Percentiles rank a stretch among this genome's conserved stretches.
These are phyloP conservation scores for Viola pubescens DNA, from an alignment of 441 rosid species.

Conservation along the genomic window DNA sequence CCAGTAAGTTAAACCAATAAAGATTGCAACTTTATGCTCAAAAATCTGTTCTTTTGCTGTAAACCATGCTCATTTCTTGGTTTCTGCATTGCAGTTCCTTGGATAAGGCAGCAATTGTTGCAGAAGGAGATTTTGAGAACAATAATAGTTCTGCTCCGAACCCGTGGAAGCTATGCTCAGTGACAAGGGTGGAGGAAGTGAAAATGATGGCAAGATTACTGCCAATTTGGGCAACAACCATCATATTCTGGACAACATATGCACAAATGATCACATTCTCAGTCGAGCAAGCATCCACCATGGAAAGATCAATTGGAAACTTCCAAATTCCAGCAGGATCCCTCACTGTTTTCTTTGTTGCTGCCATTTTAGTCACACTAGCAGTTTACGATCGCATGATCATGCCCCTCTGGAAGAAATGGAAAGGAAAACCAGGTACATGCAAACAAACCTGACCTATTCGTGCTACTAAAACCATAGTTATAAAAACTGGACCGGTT, in stretches of 20 bases:
- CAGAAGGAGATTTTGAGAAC: conserved; percentile 46
- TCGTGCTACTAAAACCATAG: too few relatives aligned
- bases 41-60: too few relatives aligned
- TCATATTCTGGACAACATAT: conserved; percentile 76
- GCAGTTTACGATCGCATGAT: conserved; percentile 66
- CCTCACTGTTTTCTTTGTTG: conserved; percentile 75
- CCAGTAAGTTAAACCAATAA: conserved; percentile 28
- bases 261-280: conserved; percentile 95
- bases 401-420: conserved; percentile 75
- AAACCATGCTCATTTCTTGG: neutral
- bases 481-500: too few relatives aligned
- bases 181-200: conserved; percentile 80
- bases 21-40: too few relatives aligned
- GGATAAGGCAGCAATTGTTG: conserved; percentile 69
- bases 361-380: conserved; percentile 52
- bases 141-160: conserved; percentile 32
- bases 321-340: conserved; percentile 88
- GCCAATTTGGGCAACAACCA: conserved; percentile 95
- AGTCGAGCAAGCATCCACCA: conserved; percentile 81
- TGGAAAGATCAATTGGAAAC: conserved; percentile 55
- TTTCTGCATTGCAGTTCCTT: conserved; percentile 34
- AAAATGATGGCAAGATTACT: conserved; percentile 69
- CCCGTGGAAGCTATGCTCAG: conserved; percentile 71
- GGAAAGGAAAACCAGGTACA: conserved; percentile 79
- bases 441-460: neutral